These are phyloP conservation scores for Triticum urartu DNA, from an alignment of 176 grass and related monocot genomes.

Conservation along the genomic window DNA sequence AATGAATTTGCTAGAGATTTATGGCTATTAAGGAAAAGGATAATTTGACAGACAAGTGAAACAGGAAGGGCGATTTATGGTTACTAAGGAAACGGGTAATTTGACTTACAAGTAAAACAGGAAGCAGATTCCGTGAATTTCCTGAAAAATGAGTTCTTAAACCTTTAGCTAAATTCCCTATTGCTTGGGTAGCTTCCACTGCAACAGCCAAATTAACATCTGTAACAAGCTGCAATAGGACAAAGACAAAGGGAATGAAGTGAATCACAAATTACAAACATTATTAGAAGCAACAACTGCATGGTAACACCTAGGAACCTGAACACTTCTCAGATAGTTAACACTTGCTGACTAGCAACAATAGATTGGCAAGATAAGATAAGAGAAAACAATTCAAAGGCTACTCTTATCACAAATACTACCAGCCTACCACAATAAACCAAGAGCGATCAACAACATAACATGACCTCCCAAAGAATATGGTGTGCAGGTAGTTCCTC, in stretches of 20 bases:
- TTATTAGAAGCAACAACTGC: not conserved
- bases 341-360: conserved; percentile 14
- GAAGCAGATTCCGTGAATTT: conserved; percentile 85
- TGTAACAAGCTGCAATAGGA: conserved; percentile 70
- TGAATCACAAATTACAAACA: conserved; percentile 24
- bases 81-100: not conserved
- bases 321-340: not conserved
- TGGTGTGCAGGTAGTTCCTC: not conserved
- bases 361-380: not conserved
- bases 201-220: conserved; percentile 98
- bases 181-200: conserved; percentile 88
- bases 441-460: not conserved
- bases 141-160: conserved; percentile 86
- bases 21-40: not conserved
- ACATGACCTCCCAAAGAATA: not conserved
- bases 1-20: not conserved
- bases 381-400: conserved; percentile 10
- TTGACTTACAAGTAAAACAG: conserved; percentile 88
- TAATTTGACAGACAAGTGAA: conserved; percentile 67
- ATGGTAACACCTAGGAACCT: not conserved
- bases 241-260: not conserved
- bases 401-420: not conserved
- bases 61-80: conserved; percentile 40
- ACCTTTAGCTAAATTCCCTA: conserved; percentile 92
- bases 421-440: not conserved